Percentiles rank a stretch among this genome's conserved stretches.
Evolutionary conservation across 768 basidiomycete species (phyloP).

Genomic region (Boletus sp.): DNA sequence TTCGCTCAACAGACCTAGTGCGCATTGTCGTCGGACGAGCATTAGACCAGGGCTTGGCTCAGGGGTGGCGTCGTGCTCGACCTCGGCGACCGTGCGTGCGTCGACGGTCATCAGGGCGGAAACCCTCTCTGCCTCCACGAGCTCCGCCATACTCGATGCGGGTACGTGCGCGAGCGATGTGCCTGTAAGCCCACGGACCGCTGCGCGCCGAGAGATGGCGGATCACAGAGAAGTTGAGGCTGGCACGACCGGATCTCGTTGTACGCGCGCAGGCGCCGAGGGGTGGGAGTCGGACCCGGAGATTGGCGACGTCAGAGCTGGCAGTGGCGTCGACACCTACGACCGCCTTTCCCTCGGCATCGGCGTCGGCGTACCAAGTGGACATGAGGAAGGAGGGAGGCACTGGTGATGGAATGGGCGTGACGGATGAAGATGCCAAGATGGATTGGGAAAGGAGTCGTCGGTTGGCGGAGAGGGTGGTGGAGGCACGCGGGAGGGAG

Average conservation of each 20-base stretch:
- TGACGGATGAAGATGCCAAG: slow-evolving; percentile 7
- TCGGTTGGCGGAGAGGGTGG: slow-evolving; percentile 22
- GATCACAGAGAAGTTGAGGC: slow-evolving; percentile 41
- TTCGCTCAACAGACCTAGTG: not conserved
- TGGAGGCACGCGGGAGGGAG: slow-evolving; percentile 17
- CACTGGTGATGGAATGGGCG: too few species aligned
- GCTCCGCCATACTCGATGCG: too few species aligned
- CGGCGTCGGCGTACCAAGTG: not conserved
- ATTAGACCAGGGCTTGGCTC: not conserved
- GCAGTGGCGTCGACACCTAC: not conserved
- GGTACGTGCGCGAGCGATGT: not conserved
- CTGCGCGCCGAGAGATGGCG: slow-evolving; percentile 17
- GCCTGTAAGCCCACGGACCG: slow-evolving; percentile 18
- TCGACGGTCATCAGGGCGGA: not conserved
- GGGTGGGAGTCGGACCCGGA: slow-evolving; percentile 9
- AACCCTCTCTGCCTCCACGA: not conserved
- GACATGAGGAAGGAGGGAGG: too few species aligned
- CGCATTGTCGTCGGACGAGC: not conserved
- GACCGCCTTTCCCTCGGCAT: not conserved
- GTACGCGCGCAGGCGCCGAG: slow-evolving; percentile 27
- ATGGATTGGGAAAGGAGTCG: slow-evolving; percentile 31
- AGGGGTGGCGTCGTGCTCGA: not conserved
- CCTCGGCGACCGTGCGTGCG: not conserved
- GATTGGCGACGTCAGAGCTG: not conserved
- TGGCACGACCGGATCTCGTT: slow-evolving; percentile 45